Conservation (phyloP, 441 rosid genomes). For the Cnidoscolus chayamansa region DNA sequence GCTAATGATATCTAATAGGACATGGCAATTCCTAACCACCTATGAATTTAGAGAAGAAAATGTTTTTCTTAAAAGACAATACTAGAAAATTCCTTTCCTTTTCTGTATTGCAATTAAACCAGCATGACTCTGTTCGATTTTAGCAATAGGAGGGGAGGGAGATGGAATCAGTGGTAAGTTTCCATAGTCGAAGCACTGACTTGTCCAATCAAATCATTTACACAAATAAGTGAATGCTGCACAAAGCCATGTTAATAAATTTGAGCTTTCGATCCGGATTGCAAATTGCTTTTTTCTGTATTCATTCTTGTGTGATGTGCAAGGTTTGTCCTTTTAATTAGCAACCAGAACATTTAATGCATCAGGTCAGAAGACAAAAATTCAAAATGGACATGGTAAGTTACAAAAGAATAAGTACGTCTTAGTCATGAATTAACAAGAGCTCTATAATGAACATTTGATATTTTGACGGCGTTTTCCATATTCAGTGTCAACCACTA, state of each 20-base stretch:
- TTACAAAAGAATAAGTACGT: background rate
- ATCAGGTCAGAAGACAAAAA: background rate
- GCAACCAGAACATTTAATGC: background rate
- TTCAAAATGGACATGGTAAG: background rate
- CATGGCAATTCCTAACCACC: background rate
- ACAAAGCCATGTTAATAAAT: background rate
- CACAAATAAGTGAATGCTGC: background rate
- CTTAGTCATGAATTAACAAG: background rate
- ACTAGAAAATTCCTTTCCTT: background rate
- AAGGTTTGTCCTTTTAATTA: background rate
- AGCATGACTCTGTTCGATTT: background rate
- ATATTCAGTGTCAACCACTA: background rate
- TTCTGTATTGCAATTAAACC: background rate
- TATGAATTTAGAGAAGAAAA: background rate
- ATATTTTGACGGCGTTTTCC: too few relatives aligned
- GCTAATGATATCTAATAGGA: constrained; percentile 8
- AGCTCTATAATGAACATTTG: too few relatives aligned
- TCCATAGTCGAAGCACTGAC: background rate
- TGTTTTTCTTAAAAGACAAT: background rate
- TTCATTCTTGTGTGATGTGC: background rate
- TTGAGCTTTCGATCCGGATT: constrained; percentile 1
- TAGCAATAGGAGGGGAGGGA: background rate
- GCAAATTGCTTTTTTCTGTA: background rate
- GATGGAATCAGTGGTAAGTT: background rate
- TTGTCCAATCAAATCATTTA: too few relatives aligned